Percentiles rank a stretch among this genome's conserved stretches.
Conservation (phyloP, 2,329 filamentous ascomycete species). For the Seiridium unicorne region DNA sequence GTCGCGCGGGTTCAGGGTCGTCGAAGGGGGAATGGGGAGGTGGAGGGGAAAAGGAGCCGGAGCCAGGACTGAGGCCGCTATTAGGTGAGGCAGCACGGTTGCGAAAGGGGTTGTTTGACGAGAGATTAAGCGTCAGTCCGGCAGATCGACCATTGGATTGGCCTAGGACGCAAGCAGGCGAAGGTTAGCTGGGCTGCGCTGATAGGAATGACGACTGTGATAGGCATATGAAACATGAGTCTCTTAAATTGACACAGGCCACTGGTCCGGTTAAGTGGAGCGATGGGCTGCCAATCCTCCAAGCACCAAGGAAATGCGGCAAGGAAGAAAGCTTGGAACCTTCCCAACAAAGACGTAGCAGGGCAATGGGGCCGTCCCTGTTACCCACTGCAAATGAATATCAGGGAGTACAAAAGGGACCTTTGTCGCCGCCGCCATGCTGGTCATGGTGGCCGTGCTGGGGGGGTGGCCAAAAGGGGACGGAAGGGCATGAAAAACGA, state of each 20-base stretch:
- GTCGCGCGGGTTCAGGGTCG: constrained; percentile 55
- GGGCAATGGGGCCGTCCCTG: background rate
- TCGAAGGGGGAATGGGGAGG: constrained; percentile 56
- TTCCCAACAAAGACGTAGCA: constrained; percentile 1
- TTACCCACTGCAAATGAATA: constrained; percentile 5
- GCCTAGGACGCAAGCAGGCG: constrained; percentile 29
- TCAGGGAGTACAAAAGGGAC: constrained; percentile 1
- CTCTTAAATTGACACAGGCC: constrained; percentile 43
- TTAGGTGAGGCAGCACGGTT: constrained; percentile 66
- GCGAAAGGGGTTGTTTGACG: constrained; percentile 81
- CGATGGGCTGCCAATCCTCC: constrained; percentile 14
- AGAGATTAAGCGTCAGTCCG: constrained; percentile 64
- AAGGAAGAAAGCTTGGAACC: constrained; percentile 6
- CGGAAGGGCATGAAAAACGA: background rate
- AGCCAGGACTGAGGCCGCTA: constrained; percentile 18
- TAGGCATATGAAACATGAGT: constrained; percentile 45
- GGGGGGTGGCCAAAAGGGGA: constrained; percentile 1
- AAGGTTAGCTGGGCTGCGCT: constrained; percentile 33
- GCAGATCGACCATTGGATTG: constrained; percentile 42
- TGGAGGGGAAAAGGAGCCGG: constrained; percentile 30
- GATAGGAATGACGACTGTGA: constrained; percentile 39
- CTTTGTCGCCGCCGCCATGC: constrained; percentile 13
- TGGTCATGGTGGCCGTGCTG: background rate
- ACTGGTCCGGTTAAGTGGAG: constrained; percentile 37
- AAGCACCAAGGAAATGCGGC: background rate